phyloP scores from a whole-genome alignment of 495 filamentous ascomycete genomes.

The Pseudotulostoma volvatum region DNA sequence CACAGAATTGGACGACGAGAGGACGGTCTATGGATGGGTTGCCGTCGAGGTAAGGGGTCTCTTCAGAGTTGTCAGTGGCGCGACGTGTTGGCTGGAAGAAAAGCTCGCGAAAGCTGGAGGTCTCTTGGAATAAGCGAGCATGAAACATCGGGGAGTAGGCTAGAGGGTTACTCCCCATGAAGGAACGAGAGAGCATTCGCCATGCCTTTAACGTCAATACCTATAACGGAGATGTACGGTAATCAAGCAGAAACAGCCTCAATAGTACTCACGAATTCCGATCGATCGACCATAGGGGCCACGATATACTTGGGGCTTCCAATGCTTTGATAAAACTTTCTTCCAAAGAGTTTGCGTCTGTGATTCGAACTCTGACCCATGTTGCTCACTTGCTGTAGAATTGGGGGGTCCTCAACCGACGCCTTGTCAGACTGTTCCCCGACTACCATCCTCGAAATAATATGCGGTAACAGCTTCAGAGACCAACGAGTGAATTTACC shows the following conservation, averaged over 20 bases:
- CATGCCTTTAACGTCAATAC: constrained; percentile 47
- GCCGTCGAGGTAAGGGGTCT: constrained; percentile 54
- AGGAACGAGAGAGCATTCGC: constrained; percentile 87
- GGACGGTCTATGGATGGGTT: constrained; percentile 70
- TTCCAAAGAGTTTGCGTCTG: constrained; percentile 24
- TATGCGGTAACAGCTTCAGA: too few relatives aligned
- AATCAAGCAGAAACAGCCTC: too few relatives aligned
- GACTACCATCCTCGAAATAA: too few relatives aligned
- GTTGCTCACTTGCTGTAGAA: too few relatives aligned
- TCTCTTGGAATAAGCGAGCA: constrained; percentile 63
- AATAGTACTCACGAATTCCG: constrained; percentile 73
- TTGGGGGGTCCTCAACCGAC: too few relatives aligned
- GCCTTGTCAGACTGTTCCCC: too few relatives aligned
- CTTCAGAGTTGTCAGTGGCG: constrained; percentile 19
- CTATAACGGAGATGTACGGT: constrained; percentile 4
- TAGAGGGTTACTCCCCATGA: constrained; percentile 53
- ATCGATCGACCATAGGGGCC: constrained; percentile 96
- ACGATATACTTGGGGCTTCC: constrained; percentile 80
- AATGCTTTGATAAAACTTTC: constrained; percentile 84
- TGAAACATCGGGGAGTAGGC: constrained; percentile 95
- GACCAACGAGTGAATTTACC: too few relatives aligned
- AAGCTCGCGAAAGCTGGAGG: constrained; percentile 52
- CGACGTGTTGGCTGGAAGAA: constrained; percentile 52
- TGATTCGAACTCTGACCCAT: background rate
- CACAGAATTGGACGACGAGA: constrained; percentile 91